phyloP scores from a whole-genome alignment of 2,329 filamentous ascomycete genomes.

The Venturia pyrina region DNA sequence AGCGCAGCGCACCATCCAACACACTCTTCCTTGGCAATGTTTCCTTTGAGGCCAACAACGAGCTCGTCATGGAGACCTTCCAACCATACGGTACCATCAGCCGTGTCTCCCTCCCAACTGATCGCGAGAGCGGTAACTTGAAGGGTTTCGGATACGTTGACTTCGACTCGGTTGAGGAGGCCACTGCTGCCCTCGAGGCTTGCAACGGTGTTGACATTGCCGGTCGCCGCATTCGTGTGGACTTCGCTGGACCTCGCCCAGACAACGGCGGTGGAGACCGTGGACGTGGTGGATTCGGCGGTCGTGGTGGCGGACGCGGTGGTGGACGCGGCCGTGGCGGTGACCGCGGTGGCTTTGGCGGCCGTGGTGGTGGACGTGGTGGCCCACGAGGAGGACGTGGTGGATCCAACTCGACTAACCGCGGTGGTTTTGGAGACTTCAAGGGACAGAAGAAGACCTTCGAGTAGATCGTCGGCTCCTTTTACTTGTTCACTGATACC shows the following conservation, averaged over 20 bases:
- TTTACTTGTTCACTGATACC: not conserved
- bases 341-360: constrained; percentile 40
- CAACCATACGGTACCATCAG: constrained; percentile 58
- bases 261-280: constrained; percentile 35
- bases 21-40: constrained; percentile 91
- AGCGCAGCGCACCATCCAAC: constrained; percentile 66
- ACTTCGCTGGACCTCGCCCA: constrained; percentile 64
- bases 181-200: constrained; percentile 60
- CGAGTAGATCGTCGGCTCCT: constrained; percentile 5
- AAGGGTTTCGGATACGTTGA: constrained; percentile 93
- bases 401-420: constrained; percentile 30
- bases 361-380: constrained; percentile 40
- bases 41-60: constrained; percentile 72
- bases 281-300: constrained; percentile 40
- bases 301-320: constrained; percentile 40
- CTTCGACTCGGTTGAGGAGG: constrained; percentile 73
- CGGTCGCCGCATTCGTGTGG: constrained; percentile 68
- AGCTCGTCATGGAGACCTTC: constrained; percentile 65
- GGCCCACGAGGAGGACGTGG: constrained; percentile 26
- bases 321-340: constrained; percentile 24
- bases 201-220: constrained; percentile 63
- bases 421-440: constrained; percentile 55
- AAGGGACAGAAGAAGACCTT: constrained; percentile 74
- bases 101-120: constrained; percentile 79
- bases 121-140: constrained; percentile 70